Conservation (phyloP, 2,329 filamentous ascomycete species). For the Incumbomyces delicatus region DNA sequence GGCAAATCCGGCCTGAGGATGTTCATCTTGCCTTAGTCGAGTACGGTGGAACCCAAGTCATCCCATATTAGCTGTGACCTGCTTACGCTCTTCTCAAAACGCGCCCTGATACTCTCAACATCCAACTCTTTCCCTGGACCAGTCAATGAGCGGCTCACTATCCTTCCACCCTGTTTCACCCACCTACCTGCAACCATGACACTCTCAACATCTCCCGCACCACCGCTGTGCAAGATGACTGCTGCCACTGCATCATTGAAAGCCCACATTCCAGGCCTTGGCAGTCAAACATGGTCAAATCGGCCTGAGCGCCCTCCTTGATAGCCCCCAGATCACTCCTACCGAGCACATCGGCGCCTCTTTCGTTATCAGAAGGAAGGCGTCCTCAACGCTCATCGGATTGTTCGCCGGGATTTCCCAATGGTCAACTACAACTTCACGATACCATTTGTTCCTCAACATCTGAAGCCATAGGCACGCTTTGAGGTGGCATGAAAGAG, state of each 20-base stretch:
- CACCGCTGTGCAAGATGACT: conserved; percentile 45
- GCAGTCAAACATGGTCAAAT: conserved; percentile 44
- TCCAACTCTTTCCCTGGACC: no score
- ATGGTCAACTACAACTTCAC: conserved; percentile 26
- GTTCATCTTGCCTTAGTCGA: no score
- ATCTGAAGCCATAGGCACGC: conserved; percentile 47
- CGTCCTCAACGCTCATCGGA: conserved; percentile 46
- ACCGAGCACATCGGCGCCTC: conserved; percentile 44
- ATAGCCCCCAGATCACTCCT: conserved; percentile 44
- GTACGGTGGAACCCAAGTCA: no score
- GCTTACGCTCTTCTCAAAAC: no score
- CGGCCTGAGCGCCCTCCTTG: conserved; percentile 42
- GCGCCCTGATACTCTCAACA: no score
- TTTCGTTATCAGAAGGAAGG: conserved; percentile 47
- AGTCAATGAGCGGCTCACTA: conserved; percentile 16
- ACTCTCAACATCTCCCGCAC: conserved; percentile 41
- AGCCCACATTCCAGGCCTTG: conserved; percentile 41
- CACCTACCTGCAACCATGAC: conserved; percentile 44
- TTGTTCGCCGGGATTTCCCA: conserved; percentile 39
- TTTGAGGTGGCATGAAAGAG: conserved; percentile 41
- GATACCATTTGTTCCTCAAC: conserved; percentile 32
- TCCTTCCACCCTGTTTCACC: conserved; percentile 36
- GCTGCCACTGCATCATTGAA: conserved; percentile 49
- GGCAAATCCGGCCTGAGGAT: no score
- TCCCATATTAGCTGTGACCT: no score